A percentile compares a stretch with the other conserved stretches of the same genome.
Evolutionary conservation across 192 early-diverging fungal genomes (phyloP).

Genomic region (Powellomyces hirtus): DNA sequence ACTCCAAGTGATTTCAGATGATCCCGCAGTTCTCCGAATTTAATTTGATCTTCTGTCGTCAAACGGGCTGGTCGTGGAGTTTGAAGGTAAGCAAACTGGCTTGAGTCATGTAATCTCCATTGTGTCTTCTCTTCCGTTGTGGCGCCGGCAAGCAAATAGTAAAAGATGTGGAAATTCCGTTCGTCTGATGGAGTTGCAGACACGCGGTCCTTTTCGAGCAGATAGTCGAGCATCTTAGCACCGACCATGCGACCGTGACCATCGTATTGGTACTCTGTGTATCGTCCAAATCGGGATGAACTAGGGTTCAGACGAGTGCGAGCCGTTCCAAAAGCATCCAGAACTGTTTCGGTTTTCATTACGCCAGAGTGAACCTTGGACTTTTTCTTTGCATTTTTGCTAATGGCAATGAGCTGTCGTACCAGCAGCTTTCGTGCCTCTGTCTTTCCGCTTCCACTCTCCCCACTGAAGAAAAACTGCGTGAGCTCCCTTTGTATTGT

Average conservation of each 20-base stretch:
- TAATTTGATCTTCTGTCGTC: constrained; percentile 49
- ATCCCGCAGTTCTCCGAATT: constrained; percentile 69
- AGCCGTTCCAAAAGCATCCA: constrained; percentile 78
- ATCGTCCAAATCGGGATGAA: constrained; percentile 76
- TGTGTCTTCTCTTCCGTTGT: constrained; percentile 66
- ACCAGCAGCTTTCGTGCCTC: constrained; percentile 67
- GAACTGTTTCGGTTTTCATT: constrained; percentile 63
- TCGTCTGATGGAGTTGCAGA: constrained; percentile 54
- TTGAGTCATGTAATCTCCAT: constrained; percentile 62
- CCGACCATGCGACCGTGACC: constrained; percentile 80
- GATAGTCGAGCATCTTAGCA: constrained; percentile 75
- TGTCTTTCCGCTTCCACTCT: constrained; percentile 85
- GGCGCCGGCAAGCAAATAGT: constrained; percentile 88
- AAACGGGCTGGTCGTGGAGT: constrained; percentile 25
- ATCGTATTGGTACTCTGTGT: constrained; percentile 89
- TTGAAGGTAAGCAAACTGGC: constrained; percentile 41
- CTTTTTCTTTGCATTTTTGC: constrained; percentile 77
- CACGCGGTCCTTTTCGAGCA: constrained; percentile 84
- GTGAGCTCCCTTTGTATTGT: not conserved
- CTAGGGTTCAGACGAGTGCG: constrained; percentile 59
- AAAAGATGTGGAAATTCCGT: constrained; percentile 94
- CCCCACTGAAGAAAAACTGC: constrained; percentile 49
- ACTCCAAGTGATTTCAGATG: constrained; percentile 78
- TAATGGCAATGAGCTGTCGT: constrained; percentile 69
- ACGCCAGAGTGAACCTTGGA: constrained; percentile 71